Evolutionary conservation across 73 alveolate species (phyloP).

Genomic region (Stentor roeselii): DNA sequence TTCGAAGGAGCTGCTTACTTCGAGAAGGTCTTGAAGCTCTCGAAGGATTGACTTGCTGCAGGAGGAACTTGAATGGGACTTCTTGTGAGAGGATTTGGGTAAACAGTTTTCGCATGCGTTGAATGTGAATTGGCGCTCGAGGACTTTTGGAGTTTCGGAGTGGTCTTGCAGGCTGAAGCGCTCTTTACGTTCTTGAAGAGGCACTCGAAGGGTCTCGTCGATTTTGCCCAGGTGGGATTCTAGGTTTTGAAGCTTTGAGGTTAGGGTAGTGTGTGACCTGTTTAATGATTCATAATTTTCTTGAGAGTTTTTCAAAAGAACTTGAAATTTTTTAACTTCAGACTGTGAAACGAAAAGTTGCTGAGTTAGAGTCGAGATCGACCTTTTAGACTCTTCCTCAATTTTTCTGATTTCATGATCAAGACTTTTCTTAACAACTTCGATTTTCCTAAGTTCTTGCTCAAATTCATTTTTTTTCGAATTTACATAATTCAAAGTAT

Average conservation of each 20-base stretch:
- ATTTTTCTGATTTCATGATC: background rate
- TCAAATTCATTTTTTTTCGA: background rate
- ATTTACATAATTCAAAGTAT: background rate
- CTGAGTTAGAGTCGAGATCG: background rate
- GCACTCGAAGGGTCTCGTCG: background rate
- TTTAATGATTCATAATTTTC: background rate
- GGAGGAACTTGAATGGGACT: background rate
- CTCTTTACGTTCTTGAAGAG: background rate
- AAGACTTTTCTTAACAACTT: background rate
- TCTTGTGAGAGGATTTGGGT: background rate
- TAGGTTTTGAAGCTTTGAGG: background rate
- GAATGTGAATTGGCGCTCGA: constrained; percentile 6
- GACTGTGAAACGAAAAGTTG: background rate
- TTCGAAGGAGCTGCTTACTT: background rate
- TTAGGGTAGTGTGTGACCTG: background rate
- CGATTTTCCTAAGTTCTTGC: background rate
- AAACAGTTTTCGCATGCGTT: background rate
- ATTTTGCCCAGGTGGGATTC: background rate
- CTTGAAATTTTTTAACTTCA: background rate
- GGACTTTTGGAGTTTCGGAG: background rate
- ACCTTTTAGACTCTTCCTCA: background rate
- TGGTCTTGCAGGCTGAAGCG: background rate
- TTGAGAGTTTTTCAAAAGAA: background rate
- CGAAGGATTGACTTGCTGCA: background rate
- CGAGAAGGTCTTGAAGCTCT: background rate